phyloP scores from a whole-genome alignment of 164 flowering plant species.

The Echeveria elegans region DNA sequence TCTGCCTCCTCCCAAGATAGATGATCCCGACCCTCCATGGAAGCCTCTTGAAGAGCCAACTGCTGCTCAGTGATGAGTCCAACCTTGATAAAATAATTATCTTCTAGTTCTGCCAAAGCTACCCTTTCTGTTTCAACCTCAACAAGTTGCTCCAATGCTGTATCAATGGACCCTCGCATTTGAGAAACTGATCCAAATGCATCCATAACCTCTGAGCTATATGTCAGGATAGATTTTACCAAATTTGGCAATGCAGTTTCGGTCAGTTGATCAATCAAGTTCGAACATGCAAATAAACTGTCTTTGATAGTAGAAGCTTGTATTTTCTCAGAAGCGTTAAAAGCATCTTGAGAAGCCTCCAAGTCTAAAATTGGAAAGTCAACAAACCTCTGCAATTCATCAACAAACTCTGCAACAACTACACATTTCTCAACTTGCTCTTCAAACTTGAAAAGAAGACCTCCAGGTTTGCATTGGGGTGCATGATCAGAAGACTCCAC shows the following conservation, averaged over 20 bases:
- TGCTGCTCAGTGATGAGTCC: conserved; percentile 83
- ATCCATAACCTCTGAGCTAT: conserved; percentile 76
- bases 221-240: conserved; percentile 50
- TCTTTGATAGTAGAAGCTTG: conserved; percentile 62
- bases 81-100: conserved; percentile 78
- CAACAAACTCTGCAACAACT: conserved; percentile 50
- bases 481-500: conserved; percentile 21
- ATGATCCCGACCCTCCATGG: conserved; percentile 80
- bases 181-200: conserved; percentile 81
- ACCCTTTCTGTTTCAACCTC: conserved; percentile 69
- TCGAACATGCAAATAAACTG: conserved; percentile 44
- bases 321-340: conserved; percentile 22
- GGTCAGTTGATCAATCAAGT: conserved; percentile 49
- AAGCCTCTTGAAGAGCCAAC: conserved; percentile 90
- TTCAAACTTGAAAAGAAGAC: conserved; percentile 47
- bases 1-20: conserved; percentile 99
- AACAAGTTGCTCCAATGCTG: conserved; percentile 74
- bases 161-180: conserved; percentile 71
- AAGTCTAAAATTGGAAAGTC: conserved; percentile 7
- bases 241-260: conserved; percentile 67
- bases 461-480: conserved; percentile 31
- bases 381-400: conserved; percentile 32
- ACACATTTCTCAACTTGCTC: conserved; percentile 79
- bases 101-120: conserved; percentile 68
- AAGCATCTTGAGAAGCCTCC: conserved; percentile 18